These are phyloP conservation scores for Clathrus columnatus DNA, from an alignment of 768 basidiomycete genomes.

Conservation along the genomic window DNA sequence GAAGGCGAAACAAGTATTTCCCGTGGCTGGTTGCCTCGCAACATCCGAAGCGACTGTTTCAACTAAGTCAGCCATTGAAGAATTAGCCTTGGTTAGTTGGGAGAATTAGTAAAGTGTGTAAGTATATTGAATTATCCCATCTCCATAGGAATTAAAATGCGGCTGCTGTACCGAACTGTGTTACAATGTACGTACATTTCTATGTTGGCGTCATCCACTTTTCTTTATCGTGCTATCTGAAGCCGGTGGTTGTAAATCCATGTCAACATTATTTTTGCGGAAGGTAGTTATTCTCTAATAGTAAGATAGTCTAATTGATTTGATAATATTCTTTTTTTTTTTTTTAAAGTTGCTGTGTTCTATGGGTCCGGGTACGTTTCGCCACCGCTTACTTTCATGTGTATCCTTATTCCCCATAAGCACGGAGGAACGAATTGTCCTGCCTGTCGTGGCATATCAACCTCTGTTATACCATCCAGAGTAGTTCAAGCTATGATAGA, in stretches of 20 bases:
- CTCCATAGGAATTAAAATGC: conserved; percentile 67
- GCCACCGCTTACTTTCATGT: conserved; percentile 2
- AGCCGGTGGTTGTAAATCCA: conserved; percentile 72
- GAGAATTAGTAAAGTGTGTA: conserved; percentile 17
- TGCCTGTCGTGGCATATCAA: conserved; percentile 65
- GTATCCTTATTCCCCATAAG: conserved; percentile 27
- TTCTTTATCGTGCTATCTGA: background rate
- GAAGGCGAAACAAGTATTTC: conserved; percentile 4
- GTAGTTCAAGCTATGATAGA: conserved; percentile 67
- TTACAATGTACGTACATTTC: conserved; percentile 32
- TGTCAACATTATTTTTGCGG: conserved; percentile 92
- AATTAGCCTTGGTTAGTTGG: background rate
- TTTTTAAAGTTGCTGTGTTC: conserved; percentile 56
- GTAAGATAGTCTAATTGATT: background rate
- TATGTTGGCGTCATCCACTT: background rate
- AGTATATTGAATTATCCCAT: conserved; percentile 52
- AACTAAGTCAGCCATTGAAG: conserved; percentile 5
- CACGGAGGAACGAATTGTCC: conserved; percentile 83
- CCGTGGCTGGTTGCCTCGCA: background rate
- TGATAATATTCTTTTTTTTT: background rate
- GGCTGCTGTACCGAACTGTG: conserved; percentile 79
- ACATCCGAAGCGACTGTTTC: background rate
- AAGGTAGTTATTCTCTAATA: conserved; percentile 40
- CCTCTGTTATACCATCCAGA: conserved; percentile 62
- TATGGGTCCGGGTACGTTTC: conserved; percentile 75